phyloP scores from a whole-genome alignment of 2,329 filamentous ascomycete genomes.

The Sclerotiophoma versabilis region DNA sequence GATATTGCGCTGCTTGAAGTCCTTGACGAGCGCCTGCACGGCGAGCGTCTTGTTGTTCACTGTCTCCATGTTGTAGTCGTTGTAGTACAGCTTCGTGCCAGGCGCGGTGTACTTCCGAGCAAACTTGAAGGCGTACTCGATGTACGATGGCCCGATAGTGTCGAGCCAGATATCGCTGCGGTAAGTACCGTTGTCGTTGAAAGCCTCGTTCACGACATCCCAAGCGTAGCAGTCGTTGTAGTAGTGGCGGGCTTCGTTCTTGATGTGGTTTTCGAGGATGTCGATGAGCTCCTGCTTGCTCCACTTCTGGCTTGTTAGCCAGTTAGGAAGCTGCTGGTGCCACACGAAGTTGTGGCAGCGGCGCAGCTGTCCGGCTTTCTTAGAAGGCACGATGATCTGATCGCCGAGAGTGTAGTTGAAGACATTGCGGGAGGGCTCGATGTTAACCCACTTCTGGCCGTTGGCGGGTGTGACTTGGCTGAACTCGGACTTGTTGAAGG shows the following conservation, averaged over 20 bases:
- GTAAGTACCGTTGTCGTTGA: conserved; percentile 64
- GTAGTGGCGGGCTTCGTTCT: conserved; percentile 64
- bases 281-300: conserved; percentile 64
- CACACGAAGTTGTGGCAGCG: conserved; percentile 69
- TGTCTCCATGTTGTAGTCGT: conserved; percentile 70
- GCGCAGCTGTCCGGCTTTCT: conserved; percentile 56
- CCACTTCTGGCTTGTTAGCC: conserved; percentile 62
- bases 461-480: conserved; percentile 71
- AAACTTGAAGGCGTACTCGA: conserved; percentile 63
- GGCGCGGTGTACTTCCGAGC: conserved; percentile 63
- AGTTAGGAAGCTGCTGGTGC: conserved; percentile 62
- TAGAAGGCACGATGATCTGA: conserved; percentile 51
- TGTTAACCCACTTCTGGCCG: conserved; percentile 69
- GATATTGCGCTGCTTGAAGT: conserved; percentile 47
- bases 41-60: conserved; percentile 56
- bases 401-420: conserved; percentile 69
- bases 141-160: conserved; percentile 63
- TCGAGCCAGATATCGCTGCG: conserved; percentile 62
- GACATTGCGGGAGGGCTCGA: conserved; percentile 62
- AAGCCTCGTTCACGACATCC: conserved; percentile 72
- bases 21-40: conserved; percentile 41
- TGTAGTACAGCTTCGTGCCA: conserved; percentile 66
- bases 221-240: conserved; percentile 67
- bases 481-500: conserved; percentile 65
- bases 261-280: conserved; percentile 67